Evolutionary conservation across 2,329 filamentous ascomycete species (phyloP), one percentile per base, ranked within the genome.

Genomic region (Sarocladium oryzae): DNA sequence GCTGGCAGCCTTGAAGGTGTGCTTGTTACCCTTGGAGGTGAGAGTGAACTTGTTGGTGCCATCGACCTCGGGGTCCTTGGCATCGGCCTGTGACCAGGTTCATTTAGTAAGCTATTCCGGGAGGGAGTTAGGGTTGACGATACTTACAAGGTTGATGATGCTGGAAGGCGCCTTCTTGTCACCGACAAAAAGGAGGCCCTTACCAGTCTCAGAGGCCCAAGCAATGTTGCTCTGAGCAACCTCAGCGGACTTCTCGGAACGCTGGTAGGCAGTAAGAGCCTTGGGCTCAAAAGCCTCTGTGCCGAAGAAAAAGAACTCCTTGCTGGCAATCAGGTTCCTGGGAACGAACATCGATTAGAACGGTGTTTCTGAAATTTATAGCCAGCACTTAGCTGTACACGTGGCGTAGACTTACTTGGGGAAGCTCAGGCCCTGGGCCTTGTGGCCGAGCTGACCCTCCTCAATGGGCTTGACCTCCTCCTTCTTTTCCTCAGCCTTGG

Each of bases 161-260:
- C 89, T 86, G 60, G 84, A 78, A 55, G 92, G 91, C 54, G 80
- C 79, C 58, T 81, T 76, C 82, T 95, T 96, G 73, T 95, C 87
- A 63, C 86, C 85, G 71, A 89, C 88, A 79, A 95, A 96, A 37
- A 97, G 77, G 18, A 97, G 86, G 65, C 93, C 93, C 78, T 95
- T 95, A 69, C 92, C 92, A 54, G 92, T 96, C 78, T 95, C 84
- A 60, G 84, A 84, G 56, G 92, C 89, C 89, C 93, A 96, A 32
- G 93, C 87, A 60, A 84, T 86, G 61, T 86, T 86, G 58, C 88
- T 79, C 74, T 95, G 86, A 55, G 87, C 85, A 58, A 85, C 70
- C 55, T 79, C 77, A 51, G 84, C 78, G 52, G 85, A 78, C 85
- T 96, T 96, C 81, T 96, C 90, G 63, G 83, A 85, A 73, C 90